A percentile compares a stretch with the other conserved stretches of the same genome.
phyloP scores from a whole-genome alignment of 345 rosid species.

The Isatis tinctoria region DNA sequence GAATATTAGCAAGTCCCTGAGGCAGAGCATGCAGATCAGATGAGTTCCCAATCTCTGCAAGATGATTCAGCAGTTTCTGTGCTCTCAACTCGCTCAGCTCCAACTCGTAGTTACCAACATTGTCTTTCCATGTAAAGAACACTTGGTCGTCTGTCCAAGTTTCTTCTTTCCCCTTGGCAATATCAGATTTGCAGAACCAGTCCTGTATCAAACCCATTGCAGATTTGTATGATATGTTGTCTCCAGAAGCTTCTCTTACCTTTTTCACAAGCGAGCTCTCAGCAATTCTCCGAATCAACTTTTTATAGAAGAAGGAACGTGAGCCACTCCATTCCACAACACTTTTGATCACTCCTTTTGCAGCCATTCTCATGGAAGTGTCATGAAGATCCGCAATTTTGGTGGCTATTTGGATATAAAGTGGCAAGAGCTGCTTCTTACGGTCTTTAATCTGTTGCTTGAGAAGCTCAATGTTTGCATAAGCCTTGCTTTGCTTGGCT shows the following conservation, averaged over 20 bases:
- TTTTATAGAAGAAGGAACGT: conserved; percentile 66
- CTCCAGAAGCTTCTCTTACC: conserved; percentile 64
- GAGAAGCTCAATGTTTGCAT: conserved; percentile 44
- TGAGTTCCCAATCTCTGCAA: conserved; percentile 66
- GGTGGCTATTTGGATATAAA: conserved; percentile 88
- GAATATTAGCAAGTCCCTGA: conserved; percentile 78
- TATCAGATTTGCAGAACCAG: conserved; percentile 72
- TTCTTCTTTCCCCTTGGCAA: conserved; percentile 49
- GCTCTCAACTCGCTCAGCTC: conserved; percentile 67
- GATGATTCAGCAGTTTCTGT: conserved; percentile 66
- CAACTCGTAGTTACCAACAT: conserved; percentile 51
- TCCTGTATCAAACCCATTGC: conserved; percentile 63
- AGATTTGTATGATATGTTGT: conserved; percentile 53
- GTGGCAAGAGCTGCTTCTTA: conserved; percentile 85
- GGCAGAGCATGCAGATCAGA: conserved; percentile 82
- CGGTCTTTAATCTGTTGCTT: conserved; percentile 71
- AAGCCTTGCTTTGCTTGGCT: conserved; percentile 49
- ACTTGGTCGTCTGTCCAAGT: conserved; percentile 78
- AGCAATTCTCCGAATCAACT: conserved; percentile 65
- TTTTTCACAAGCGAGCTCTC: conserved; percentile 67
- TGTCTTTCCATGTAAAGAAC: conserved; percentile 80
- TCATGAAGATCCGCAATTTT: conserved; percentile 96
- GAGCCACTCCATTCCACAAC: conserved; percentile 82
- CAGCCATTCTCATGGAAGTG: conserved; percentile 91
- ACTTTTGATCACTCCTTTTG: conserved; percentile 85